A percentile compares a stretch with the other conserved stretches of the same genome.
Conservation (phyloP, 108 stramenopile genomes). For the Stephanodiscus minutulus region DNA sequence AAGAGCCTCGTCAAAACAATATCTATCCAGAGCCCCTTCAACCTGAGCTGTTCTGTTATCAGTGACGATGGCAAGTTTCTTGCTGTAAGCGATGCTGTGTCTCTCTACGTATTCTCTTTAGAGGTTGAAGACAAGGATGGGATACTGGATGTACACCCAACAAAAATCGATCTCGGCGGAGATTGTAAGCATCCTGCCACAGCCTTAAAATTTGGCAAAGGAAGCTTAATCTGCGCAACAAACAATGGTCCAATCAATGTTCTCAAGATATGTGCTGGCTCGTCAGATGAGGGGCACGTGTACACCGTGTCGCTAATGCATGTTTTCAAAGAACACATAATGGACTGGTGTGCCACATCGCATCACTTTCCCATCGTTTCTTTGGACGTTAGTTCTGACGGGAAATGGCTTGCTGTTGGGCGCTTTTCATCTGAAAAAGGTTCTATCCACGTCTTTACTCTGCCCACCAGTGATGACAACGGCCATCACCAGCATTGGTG, state of each 20-base stretch:
- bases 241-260: slow-evolving; percentile 45
- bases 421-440: slow-evolving; percentile 47
- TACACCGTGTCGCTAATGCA: slow-evolving; percentile 32
- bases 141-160: slow-evolving; percentile 35
- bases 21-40: slow-evolving; percentile 55
- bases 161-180: slow-evolving; percentile 35
- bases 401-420: slow-evolving; percentile 64
- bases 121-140: slow-evolving; percentile 37
- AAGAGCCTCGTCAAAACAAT: slow-evolving; percentile 64
- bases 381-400: slow-evolving; percentile 52
- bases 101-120: slow-evolving; percentile 54
- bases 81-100: slow-evolving; percentile 54
- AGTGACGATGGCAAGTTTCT: slow-evolving; percentile 62
- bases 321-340: slow-evolving; percentile 38
- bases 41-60: slow-evolving; percentile 57
- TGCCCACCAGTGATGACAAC: slow-evolving; percentile 11
- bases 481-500: slow-evolving; percentile 61
- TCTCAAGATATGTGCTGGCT: slow-evolving; percentile 23
- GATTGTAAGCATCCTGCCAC: slow-evolving; percentile 35
- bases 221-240: slow-evolving; percentile 50
- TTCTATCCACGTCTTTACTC: slow-evolving; percentile 57
- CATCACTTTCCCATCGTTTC: slow-evolving; percentile 37
- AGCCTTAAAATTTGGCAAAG: slow-evolving; percentile 40
- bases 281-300: neutral
- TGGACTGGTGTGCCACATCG: slow-evolving; percentile 13